These are phyloP conservation scores for Aspergillus sp. DNA, from an alignment of 2,329 filamentous ascomycete genomes.

Conservation along the genomic window DNA sequence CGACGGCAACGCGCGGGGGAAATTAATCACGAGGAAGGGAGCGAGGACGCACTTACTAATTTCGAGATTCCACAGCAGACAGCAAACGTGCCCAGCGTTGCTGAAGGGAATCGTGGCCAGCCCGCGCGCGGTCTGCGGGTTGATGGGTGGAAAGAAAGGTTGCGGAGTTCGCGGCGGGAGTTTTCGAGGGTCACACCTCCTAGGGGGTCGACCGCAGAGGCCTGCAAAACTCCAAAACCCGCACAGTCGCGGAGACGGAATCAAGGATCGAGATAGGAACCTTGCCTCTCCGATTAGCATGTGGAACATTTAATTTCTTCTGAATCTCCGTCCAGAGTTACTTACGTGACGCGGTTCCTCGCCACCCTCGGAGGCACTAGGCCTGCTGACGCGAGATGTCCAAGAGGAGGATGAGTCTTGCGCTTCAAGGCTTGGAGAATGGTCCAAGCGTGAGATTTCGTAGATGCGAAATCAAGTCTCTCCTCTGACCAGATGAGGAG, in stretches of 20 bases:
- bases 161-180: constrained; percentile 26
- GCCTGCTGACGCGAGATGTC: not conserved
- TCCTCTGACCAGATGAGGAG: too few species aligned
- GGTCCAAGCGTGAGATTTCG: too few species aligned
- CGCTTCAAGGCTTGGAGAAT: too few species aligned
- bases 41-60: constrained; percentile 21
- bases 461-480: too few species aligned
- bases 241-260: constrained; percentile 4
- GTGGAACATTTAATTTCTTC: constrained; percentile 4
- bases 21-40: not conserved
- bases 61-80: constrained; percentile 22
- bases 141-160: constrained; percentile 25
- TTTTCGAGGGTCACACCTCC: constrained; percentile 29
- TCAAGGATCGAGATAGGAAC: constrained; percentile 5
- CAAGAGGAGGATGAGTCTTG: not conserved
- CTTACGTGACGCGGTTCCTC: constrained; percentile 8
- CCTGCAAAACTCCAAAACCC: constrained; percentile 17
- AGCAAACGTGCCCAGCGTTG: constrained; percentile 31
- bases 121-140: constrained; percentile 31
- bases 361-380: not conserved
- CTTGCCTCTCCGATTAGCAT: not conserved
- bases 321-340: not conserved
- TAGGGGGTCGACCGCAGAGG: constrained; percentile 22
- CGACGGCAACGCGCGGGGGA: not conserved
- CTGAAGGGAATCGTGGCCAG: constrained; percentile 30